These are phyloP conservation scores for Pinus taeda DNA, from an alignment of 75 land plant species.

Conservation along the genomic window DNA sequence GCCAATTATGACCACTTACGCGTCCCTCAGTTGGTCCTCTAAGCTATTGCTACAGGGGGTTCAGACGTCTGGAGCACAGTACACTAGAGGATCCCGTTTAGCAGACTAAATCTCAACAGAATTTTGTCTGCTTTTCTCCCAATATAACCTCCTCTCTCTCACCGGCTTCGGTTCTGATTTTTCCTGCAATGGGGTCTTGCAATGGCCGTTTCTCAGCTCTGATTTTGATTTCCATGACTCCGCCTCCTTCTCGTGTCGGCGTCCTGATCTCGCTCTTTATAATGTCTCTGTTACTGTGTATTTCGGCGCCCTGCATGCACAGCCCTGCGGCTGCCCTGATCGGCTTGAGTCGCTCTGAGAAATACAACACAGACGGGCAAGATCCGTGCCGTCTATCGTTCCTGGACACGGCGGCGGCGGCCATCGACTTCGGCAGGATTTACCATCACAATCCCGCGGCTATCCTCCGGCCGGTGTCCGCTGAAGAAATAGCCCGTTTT, in stretches of 20 bases:
- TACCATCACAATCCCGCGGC: conserved; percentile 7
- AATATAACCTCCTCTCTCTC: neutral
- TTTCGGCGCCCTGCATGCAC: conserved; percentile 3
- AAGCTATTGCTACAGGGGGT: neutral
- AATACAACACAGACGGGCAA: neutral
- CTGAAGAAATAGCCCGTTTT: neutral
- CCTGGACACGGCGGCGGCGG: neutral
- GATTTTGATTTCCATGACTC: conserved; percentile 2
- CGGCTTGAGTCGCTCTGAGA: neutral
- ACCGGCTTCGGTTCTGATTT: neutral
- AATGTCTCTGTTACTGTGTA: neutral
- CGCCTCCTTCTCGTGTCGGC: too few species aligned
- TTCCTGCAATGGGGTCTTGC: neutral
- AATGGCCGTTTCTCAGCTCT: neutral
- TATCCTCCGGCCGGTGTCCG: neutral
- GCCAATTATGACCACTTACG: too few species aligned
- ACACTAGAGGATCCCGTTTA: neutral
- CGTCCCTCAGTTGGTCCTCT: too few species aligned
- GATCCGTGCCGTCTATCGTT: neutral
- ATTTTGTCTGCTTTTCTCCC: too few species aligned
- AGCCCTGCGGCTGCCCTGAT: neutral
- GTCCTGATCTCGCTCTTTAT: neutral
- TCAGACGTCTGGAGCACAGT: neutral
- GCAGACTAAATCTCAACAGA: neutral
- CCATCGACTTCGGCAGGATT: conserved; percentile 1